Base-by-base conservation (phyloP, 2,329 filamentous ascomycete genomes). In the Trichophyton verrucosum region DNA sequence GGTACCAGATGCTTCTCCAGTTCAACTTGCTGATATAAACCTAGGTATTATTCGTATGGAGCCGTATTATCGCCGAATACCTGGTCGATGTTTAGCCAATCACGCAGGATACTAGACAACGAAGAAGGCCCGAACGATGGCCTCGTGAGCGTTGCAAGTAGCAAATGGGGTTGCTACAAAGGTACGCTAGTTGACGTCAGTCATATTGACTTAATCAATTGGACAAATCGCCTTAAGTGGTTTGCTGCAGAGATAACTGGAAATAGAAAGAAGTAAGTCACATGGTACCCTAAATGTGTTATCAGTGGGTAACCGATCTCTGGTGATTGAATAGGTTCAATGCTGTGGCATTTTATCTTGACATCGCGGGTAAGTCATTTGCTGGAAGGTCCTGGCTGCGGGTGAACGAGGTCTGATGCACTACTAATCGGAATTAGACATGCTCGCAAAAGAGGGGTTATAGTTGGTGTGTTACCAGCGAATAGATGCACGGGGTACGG, bases 391-490 rank as follows among this genome's bases (percentile, higher is more conserved):
- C 47, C 24, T 47, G 47, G 64, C 51, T 59, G 62, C 17, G 36
- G 33, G 7, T 13, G 8, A 13, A 13, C 9, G 9, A 38, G 15
- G 60, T 46, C 47, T 15, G 17, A 38, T n/a, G 59, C 42, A 20
- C 2, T 55, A 49, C 42, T 57, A 17, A 5, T 8, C n/a, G 44
- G 11, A 33, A 58, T 24, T 63, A 71, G 75, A 88, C 67, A 89
- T 88, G 86, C 74, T 89, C 57, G 84, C 86, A 1, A 86, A 85
- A 66, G 85, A 89, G 68, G 84, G 82, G 1, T 66, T 77, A 15
- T 77, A 57, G 11, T 2, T 20, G 20, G 20, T 33, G 27, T 11
- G 46, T 24, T 13, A 24, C 30, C 9, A 51, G 24, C 22, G 9
- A 33, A 55, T 36, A 3, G 20, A 13, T 8, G 15, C 33, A 9